A percentile compares a stretch with the other conserved stretches of the same genome.
phyloP scores from a whole-genome alignment of 768 basidiomycete genomes.

The Cystobasidiopsis lactophilus region DNA sequence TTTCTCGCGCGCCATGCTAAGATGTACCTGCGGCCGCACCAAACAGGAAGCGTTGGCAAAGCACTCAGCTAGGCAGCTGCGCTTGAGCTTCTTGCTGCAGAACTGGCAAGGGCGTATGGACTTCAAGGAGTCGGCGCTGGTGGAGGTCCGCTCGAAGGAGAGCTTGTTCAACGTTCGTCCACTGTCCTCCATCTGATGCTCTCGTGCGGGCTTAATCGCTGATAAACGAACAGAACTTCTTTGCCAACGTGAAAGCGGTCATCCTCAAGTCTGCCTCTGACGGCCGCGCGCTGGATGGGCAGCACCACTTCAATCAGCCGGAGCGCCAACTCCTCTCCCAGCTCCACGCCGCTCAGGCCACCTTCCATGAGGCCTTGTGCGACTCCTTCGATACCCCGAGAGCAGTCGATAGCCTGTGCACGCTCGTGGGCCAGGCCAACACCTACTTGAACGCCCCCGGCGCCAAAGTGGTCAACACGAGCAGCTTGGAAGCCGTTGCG shows the following conservation, averaged over 20 bases:
- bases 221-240: slow-evolving; percentile 54
- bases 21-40: slow-evolving; percentile 21
- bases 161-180: slow-evolving; percentile 49
- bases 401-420: slow-evolving; percentile 51
- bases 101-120: slow-evolving; percentile 84
- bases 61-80: slow-evolving; percentile 66
- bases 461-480: slow-evolving; percentile 27
- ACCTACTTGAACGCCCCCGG: slow-evolving; percentile 42
- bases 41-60: slow-evolving; percentile 52
- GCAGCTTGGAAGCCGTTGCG: slow-evolving; percentile 37
- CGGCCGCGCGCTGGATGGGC: slow-evolving; percentile 22
- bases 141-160: slow-evolving; percentile 71
- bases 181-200: background rate
- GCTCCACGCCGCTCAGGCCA: slow-evolving; percentile 46
- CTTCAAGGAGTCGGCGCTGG: slow-evolving; percentile 66
- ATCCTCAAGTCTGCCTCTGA: slow-evolving; percentile 32
- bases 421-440: slow-evolving; percentile 65
- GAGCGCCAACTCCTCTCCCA: slow-evolving; percentile 51
- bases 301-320: slow-evolving; percentile 27
- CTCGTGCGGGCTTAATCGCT: background rate
- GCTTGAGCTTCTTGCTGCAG: slow-evolving; percentile 74
- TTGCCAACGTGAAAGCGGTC: slow-evolving; percentile 63
- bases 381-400: slow-evolving; percentile 92
- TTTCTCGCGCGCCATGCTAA: background rate
- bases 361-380: slow-evolving; percentile 67